Conservation (phyloP, 805 yeast species). For the Kodamaea kakaduensis region DNA sequence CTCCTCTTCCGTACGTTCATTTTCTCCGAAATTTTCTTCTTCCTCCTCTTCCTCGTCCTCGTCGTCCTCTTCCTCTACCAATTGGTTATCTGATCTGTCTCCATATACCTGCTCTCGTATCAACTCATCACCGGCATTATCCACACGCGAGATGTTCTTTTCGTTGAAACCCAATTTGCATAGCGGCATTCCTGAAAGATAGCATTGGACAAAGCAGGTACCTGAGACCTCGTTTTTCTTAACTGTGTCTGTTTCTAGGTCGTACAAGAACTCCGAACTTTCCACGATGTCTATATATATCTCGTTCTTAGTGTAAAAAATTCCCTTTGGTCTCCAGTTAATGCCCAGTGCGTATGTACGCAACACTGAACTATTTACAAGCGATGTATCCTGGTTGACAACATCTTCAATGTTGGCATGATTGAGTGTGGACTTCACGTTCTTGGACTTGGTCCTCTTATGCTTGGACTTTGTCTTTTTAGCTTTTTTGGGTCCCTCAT, state of each 20-base stretch:
- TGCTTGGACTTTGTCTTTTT: slow-evolving; percentile 10
- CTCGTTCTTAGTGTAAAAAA: slow-evolving; percentile 42
- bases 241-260: slow-evolving; percentile 24
- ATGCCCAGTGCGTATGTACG: slow-evolving; percentile 66
- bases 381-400: slow-evolving; percentile 18
- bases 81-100: slow-evolving; percentile 13
- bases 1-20: slow-evolving; percentile 2
- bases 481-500: background rate
- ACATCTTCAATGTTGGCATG: slow-evolving; percentile 34
- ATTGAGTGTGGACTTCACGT: slow-evolving; percentile 36
- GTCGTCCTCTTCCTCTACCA: slow-evolving; percentile 6
- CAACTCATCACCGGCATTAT: slow-evolving; percentile 11
- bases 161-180: slow-evolving; percentile 42
- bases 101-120: slow-evolving; percentile 13
- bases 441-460: slow-evolving; percentile 13
- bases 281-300: slow-evolving; percentile 41
- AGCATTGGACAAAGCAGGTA: slow-evolving; percentile 31
- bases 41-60: slow-evolving; percentile 5
- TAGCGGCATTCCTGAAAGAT: slow-evolving; percentile 43
- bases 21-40: background rate
- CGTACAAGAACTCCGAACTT: slow-evolving; percentile 33
- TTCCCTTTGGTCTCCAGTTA: slow-evolving; percentile 45
- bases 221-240: slow-evolving; percentile 34
- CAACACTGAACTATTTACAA: slow-evolving; percentile 65
- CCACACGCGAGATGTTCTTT: slow-evolving; percentile 31